A percentile compares a stretch with the other conserved stretches of the same genome.
Conservation (phyloP, 2,329 filamentous ascomycete species). For the Xylaria sp. region DNA sequence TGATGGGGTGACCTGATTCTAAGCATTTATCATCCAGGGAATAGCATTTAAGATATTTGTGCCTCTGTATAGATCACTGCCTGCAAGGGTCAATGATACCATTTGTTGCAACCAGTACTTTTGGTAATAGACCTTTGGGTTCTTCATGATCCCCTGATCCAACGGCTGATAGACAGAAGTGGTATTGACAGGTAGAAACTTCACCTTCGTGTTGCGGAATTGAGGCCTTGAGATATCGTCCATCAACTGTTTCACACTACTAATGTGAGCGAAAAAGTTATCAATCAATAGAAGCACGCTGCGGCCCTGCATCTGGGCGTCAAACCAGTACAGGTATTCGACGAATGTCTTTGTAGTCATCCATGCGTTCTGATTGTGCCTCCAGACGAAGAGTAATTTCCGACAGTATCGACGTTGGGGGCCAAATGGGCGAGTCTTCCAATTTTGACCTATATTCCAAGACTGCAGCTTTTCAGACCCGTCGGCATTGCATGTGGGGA, state of each 20-base stretch:
- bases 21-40: background rate
- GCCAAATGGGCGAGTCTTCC: background rate
- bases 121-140: background rate
- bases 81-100: background rate
- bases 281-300: background rate
- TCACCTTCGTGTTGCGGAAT: background rate
- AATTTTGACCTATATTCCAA: background rate
- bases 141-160: background rate
- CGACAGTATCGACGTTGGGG: background rate
- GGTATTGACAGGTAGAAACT: background rate
- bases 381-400: background rate
- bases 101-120: background rate
- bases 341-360: background rate
- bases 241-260: too few relatives aligned
- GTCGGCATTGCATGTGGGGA: background rate
- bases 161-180: background rate
- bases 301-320: background rate
- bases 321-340: background rate
- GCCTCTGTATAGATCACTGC: background rate
- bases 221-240: too few relatives aligned
- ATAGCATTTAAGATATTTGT: background rate
- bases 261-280: background rate
- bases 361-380: background rate
- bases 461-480: background rate
- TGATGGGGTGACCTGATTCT: background rate